Conservation (phyloP, 352 stramenopile genomes). For the Saprolegnia diclina region DNA sequence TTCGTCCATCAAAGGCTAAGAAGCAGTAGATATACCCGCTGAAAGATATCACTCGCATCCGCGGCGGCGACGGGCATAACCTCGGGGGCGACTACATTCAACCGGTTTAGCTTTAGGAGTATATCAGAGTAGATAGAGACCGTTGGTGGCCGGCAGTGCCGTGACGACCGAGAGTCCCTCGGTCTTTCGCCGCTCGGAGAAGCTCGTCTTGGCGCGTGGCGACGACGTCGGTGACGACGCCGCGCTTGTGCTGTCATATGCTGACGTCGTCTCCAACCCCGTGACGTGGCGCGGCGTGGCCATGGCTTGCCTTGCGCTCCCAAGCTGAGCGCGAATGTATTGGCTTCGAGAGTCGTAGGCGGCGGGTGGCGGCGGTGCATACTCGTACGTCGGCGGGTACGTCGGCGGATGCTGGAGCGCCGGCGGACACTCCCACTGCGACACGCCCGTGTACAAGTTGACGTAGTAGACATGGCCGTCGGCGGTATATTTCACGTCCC, state of each 20-base stretch:
- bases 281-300: not conserved
- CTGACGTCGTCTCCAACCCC: not conserved
- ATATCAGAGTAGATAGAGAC: too few relatives aligned
- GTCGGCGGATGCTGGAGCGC: conserved; percentile 9
- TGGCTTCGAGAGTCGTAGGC: conserved; percentile 23
- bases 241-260: not conserved
- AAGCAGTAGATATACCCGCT: too few relatives aligned
- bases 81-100: not conserved
- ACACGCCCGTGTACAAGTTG: conserved; percentile 54
- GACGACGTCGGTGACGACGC: conserved; percentile 13
- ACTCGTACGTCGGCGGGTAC: conserved; percentile 7
- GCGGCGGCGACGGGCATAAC: conserved; percentile 22
- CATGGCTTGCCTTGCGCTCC: not conserved
- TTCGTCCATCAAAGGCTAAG: too few relatives aligned
- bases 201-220: conserved; percentile 21
- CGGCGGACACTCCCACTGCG: conserved; percentile 69
- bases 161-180: conserved; percentile 22
- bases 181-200: conserved; percentile 20
- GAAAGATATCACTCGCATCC: conserved; percentile 37
- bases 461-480: conserved; percentile 80
- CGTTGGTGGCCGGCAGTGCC: not conserved
- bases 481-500: conserved; percentile 63
- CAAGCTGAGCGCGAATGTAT: conserved; percentile 22
- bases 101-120: too few relatives aligned
- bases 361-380: not conserved